These are phyloP conservation scores for Tilletiopsis washingtonensis DNA, from an alignment of 1,284 basidiomycete species.

Conservation along the genomic window DNA sequence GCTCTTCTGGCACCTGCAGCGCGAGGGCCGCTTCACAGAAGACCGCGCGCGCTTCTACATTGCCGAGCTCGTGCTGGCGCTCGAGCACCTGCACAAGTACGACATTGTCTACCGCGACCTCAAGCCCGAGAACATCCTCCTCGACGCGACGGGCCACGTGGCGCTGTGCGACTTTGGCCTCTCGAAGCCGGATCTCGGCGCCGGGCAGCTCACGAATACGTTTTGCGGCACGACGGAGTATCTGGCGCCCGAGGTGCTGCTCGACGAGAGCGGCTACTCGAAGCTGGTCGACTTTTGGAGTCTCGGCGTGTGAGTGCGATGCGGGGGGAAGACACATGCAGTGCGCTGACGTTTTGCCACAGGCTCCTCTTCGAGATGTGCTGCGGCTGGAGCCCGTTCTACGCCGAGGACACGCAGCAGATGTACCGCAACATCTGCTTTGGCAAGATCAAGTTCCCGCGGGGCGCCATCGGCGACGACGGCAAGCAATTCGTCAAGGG, in stretches of 20 bases:
- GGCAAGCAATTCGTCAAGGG: conserved; percentile 99
- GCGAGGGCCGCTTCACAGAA: conserved; percentile 84
- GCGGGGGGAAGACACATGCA: conserved; percentile 6
- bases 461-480: conserved; percentile 91
- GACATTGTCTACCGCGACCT: conserved; percentile 94
- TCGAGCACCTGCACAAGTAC: conserved; percentile 94
- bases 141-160: conserved; percentile 93
- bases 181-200: conserved; percentile 86
- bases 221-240: conserved; percentile 86
- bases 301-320: conserved; percentile 55
- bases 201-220: conserved; percentile 92
- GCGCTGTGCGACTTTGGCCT: conserved; percentile 95
- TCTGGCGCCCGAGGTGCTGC: conserved; percentile 93
- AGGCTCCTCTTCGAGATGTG: conserved; percentile 66
- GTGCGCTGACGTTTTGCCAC: neutral
- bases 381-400: conserved; percentile 99
- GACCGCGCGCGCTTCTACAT: conserved; percentile 91
- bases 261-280: conserved; percentile 96
- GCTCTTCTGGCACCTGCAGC: conserved; percentile 94
- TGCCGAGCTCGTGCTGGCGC: conserved; percentile 82
- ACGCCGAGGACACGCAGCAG: conserved; percentile 97
- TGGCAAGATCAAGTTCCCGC: conserved; percentile 97
- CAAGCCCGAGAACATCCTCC: conserved; percentile 93
- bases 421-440: conserved; percentile 99
- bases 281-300: conserved; percentile 99